Base-by-base conservation (phyloP, 805 yeast genomes). In the Zygoascus flipseniorum region DNA sequence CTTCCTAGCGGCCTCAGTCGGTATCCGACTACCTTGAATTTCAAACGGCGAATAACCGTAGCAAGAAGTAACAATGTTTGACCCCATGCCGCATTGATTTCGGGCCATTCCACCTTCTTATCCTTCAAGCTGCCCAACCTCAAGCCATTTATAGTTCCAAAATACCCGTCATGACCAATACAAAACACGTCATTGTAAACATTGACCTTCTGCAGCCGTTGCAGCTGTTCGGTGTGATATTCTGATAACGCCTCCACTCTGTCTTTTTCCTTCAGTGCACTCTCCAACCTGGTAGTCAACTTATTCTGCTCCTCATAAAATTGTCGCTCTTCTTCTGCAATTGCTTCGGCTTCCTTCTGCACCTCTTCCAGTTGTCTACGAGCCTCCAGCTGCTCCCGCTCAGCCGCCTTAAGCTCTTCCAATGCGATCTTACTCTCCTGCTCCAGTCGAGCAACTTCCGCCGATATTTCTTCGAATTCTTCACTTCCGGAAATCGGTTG, bases 1-100 rank as follows among this genome's bases (percentile, higher is more conserved):
- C 96, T 85, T 0, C 97, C 97, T 79, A 87, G 73, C 0, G 97
- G 96, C 20, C 81, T 76, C 16, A 90, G 67, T 55, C 77, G 78
- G 66, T 86, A 90, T 2, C 80, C 79, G 0, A 72, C 70, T 8
- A 87, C 64, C 32, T 74, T 74, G 26, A 88, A 66, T 8, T 78
- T 73, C 31, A 89, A 72, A 45, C 83, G 73, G 11, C 79, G 71
- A 1, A 79, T 68, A 2, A 89, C 75, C 1, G 92, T 86, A 0
- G 83, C 76, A 31, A 90, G 65, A 18, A 92, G 68, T 11, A 89
- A 69, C 1, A 87, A 78, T 1, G 90, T 71, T 59, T 90, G 96
- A 0, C 98, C 98, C 61, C 90, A 69, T 0, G 95, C 97, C 1
- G 95, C 93, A 64, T 89, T 90, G 44, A 89, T 83, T 61, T 90